phyloP scores from a whole-genome alignment of 2,329 filamentous ascomycete genomes.

The Trematosphaeria pertusa region DNA sequence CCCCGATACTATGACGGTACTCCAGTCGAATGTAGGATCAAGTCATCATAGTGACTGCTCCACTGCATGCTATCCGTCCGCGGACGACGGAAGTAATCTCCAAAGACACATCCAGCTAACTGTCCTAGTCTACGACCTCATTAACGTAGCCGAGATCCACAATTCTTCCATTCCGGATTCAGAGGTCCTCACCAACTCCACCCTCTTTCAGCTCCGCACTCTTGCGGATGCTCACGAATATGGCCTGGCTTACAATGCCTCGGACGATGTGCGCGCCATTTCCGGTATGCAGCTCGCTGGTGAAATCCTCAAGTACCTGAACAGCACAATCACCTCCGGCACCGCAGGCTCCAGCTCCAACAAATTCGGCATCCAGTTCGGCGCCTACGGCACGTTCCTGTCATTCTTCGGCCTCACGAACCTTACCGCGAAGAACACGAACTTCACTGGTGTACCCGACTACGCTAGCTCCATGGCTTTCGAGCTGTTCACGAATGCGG shows the following conservation, averaged over 20 bases:
- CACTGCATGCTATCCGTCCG: too few species aligned
- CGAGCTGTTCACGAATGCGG: conserved; percentile 66
- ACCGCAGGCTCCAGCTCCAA: conserved; percentile 36
- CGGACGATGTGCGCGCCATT: conserved; percentile 55
- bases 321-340: conserved; percentile 49
- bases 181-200: conserved; percentile 64
- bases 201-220: conserved; percentile 69
- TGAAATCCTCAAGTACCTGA: conserved; percentile 54
- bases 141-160: conserved; percentile 69
- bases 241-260: conserved; percentile 79
- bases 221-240: conserved; percentile 83
- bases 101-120: too few species aligned
- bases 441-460: conserved; percentile 81
- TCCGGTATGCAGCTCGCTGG: conserved; percentile 57
- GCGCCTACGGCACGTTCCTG: conserved; percentile 66
- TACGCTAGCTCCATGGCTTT: conserved; percentile 85
- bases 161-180: conserved; percentile 66
- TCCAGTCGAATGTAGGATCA: too few species aligned
- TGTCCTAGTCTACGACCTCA: conserved; percentile 68
- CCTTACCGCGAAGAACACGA: conserved; percentile 55
- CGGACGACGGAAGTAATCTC: too few species aligned
- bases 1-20: conserved; percentile 3
- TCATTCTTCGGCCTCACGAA: conserved; percentile 68
- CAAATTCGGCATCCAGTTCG: conserved; percentile 64
- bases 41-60: too few species aligned